Evolutionary conservation across 2,329 filamentous ascomycete genomes (phyloP).

Genomic region (Pyrenophora tritici-repentis): DNA sequence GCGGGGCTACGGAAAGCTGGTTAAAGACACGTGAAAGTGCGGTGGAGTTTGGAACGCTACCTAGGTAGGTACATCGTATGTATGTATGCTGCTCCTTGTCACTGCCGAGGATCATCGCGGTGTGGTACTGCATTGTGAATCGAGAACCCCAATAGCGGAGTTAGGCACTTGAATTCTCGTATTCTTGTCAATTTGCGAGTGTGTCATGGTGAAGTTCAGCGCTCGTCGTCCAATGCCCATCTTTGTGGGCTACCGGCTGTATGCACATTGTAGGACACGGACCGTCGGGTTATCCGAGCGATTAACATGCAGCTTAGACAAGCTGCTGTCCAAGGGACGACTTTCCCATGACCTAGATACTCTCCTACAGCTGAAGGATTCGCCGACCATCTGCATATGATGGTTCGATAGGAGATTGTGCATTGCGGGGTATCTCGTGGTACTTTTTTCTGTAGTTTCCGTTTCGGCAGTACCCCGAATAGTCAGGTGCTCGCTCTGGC

Average conservation of each 20-base stretch:
- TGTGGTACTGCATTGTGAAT: not conserved
- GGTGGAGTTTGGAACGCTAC: constrained; percentile 30
- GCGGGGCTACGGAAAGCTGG: constrained; percentile 15
- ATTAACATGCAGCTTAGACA: constrained; percentile 20
- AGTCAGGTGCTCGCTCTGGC: constrained; percentile 40
- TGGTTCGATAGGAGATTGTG: constrained; percentile 11
- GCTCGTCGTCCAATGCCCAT: constrained; percentile 20
- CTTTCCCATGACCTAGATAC: not conserved
- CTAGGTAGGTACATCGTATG: constrained; percentile 22
- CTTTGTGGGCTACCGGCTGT: constrained; percentile 16
- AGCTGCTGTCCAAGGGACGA: constrained; percentile 9
- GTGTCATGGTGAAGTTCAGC: constrained; percentile 10
- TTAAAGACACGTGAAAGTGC: constrained; percentile 13
- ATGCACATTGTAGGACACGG: constrained; percentile 23
- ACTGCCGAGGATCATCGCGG: constrained; percentile 5
- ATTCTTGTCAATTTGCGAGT: constrained; percentile 1
- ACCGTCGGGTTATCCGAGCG: constrained; percentile 27
- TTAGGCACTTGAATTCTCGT: constrained; percentile 23
- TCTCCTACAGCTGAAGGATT: not conserved
- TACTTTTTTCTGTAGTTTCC: constrained; percentile 22
- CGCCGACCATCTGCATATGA: not conserved
- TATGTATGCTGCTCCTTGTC: constrained; percentile 12
- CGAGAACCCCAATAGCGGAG: constrained; percentile 14
- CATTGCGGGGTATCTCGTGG: constrained; percentile 18
- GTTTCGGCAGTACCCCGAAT: constrained; percentile 20